phyloP scores from a whole-genome alignment of 306 rosid genomes.

The Rubus parviflorus region DNA sequence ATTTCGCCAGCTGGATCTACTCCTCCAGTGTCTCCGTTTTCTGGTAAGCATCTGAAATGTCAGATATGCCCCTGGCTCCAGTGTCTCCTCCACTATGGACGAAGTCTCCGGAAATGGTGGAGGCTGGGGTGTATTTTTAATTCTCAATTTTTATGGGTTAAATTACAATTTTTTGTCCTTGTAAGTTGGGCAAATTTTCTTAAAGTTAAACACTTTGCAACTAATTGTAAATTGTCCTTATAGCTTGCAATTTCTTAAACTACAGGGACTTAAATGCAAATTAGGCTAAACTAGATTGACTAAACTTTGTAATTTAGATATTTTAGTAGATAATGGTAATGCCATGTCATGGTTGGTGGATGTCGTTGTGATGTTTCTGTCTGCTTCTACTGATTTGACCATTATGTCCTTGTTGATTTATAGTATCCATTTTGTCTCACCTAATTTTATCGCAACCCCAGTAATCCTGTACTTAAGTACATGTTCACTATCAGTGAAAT shows the following conservation, averaged over 20 bases:
- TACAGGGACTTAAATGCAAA: background rate
- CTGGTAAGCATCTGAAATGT: slow-evolving; percentile 45
- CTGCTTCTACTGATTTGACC: no score
- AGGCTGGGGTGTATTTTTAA: slow-evolving; percentile 10
- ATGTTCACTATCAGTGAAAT: no score
- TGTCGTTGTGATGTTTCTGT: background rate
- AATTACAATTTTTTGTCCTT: no score
- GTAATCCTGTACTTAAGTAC: no score
- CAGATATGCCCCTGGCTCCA: background rate
- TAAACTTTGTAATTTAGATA: background rate
- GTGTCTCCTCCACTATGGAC: background rate
- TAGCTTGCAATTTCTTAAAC: background rate
- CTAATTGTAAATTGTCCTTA: no score
- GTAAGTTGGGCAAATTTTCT: no score
- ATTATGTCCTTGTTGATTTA: background rate
- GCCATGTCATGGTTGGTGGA: background rate
- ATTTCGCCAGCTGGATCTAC: slow-evolving; percentile 75
- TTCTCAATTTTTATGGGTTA: background rate
- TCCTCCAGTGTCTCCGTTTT: slow-evolving; percentile 78
- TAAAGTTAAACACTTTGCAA: no score
- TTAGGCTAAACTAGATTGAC: background rate
- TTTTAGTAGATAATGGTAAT: background rate
- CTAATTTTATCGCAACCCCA: no score
- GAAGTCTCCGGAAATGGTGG: background rate
- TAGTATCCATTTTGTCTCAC: no score